Base-by-base conservation (phyloP, 2,329 filamentous ascomycete species). In the Phialocephala sp. region DNA sequence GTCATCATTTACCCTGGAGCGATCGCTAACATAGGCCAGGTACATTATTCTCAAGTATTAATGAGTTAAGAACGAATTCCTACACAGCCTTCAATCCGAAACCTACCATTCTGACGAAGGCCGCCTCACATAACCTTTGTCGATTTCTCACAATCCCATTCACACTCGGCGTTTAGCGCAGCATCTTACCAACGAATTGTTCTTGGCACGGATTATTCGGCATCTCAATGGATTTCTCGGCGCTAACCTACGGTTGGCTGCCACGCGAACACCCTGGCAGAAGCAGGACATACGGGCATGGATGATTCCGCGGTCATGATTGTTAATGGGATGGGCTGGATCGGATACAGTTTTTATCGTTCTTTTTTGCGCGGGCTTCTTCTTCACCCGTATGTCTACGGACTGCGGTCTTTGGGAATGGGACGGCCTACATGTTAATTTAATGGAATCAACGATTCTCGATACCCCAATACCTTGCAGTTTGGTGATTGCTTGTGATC, bases 21-120 rank as follows among this genome's bases (percentile, higher is more conserved):
- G 24, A 54, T 59, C 47, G 57, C 71, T 74, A 65, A 71, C 66
- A 63, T 36, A 2, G 18, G 14, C 39, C 75, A 89, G 87, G 71
- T 89, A 95, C 86, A 94, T 97, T 76, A 95, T 97, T 73, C 85
- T 95, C 75, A 95, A 94, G 82, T 94, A 93, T 79, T 96, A 92
- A 80, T 56, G 43, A 9, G 47, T 60, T 4, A 15, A 56, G 35
- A 47, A 64, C 47, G 56, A 15, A 24, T 45, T 24, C 55, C 43
- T 36, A 35, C 41, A 22, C 45, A 35, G 37, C 43, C 55, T 32
- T 50, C 32, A 57, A 37, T 9, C 36, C 43, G 18, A 45, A 47
- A 50, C 27, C 12, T 54, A 39, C 15, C 18, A 12, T 27, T 50
- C 66, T 59, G 66, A 65, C 64, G 63, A 65, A 66, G 64, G 15